Evolutionary conservation across 2,329 filamentous ascomycete genomes (phyloP).

Genomic region (Aspergillus tamarii): DNA sequence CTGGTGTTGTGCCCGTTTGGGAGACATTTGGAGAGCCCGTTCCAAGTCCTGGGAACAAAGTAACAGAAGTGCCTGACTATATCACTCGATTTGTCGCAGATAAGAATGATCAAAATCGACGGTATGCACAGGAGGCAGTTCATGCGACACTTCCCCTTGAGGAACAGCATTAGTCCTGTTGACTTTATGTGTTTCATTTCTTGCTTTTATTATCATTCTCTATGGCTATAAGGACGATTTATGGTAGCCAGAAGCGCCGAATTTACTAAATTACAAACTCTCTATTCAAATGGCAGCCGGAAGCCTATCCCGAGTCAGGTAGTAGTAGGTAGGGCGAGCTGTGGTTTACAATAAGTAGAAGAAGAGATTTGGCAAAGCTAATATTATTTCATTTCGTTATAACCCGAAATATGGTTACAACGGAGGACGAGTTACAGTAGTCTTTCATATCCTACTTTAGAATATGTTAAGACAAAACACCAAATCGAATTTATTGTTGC

Average conservation of each 20-base stretch:
- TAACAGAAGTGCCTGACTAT: slow-evolving; percentile 64
- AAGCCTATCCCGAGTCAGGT: no score
- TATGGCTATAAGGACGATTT: not conserved
- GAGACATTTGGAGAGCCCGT: slow-evolving; percentile 66
- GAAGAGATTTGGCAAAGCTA: no score
- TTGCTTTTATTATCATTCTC: not conserved
- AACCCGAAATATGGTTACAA: no score
- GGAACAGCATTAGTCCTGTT: slow-evolving; percentile 31
- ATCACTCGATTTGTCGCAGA: slow-evolving; percentile 57
- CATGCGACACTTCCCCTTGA: slow-evolving; percentile 30
- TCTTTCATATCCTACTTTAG: no score
- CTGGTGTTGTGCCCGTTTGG: slow-evolving; percentile 67
- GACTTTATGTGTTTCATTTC: not conserved
- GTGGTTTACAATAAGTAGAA: no score
- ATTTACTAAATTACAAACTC: not conserved
- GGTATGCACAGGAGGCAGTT: slow-evolving; percentile 45
- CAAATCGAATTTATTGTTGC: not conserved
- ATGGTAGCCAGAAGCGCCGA: not conserved
- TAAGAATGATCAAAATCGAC: slow-evolving; percentile 49
- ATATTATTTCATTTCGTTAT: no score
- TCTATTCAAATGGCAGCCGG: no score
- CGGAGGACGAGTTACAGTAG: no score
- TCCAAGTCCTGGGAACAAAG: slow-evolving; percentile 61
- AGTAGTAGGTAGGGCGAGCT: no score
- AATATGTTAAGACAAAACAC: not conserved